Evolutionary conservation across 768 basidiomycete genomes (phyloP).

Genomic region (Terana coerulea): DNA sequence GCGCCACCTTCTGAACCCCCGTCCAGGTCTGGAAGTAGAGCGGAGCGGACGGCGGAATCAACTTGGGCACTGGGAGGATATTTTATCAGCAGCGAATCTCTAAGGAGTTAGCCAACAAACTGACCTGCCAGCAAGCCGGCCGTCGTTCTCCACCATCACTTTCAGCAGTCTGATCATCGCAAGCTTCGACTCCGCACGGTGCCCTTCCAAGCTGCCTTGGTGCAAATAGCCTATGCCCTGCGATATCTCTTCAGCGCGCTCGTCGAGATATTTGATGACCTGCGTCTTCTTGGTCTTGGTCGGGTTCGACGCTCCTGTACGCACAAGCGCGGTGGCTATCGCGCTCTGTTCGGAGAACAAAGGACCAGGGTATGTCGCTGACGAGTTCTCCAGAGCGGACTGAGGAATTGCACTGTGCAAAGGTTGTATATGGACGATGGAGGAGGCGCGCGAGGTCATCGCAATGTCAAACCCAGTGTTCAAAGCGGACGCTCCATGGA

Average conservation of each 20-base stretch:
- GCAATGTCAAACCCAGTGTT: conserved; percentile 78
- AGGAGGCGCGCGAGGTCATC: conserved; percentile 65
- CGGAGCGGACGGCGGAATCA: conserved; percentile 71
- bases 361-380: conserved; percentile 79
- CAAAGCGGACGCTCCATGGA: conserved; percentile 65
- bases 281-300: conserved; percentile 79
- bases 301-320: conserved; percentile 52
- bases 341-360: conserved; percentile 73
- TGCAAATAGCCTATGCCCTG: conserved; percentile 71
- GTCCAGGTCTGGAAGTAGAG: conserved; percentile 57
- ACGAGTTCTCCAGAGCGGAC: conserved; percentile 51
- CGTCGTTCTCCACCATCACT: conserved; percentile 86
- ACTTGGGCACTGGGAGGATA: conserved; percentile 53
- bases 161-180: conserved; percentile 70
- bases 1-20: conserved; percentile 14
- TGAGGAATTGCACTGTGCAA: conserved; percentile 70
- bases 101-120: conserved; percentile 24
- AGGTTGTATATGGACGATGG: conserved; percentile 62
- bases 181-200: conserved; percentile 71
- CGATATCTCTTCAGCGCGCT: conserved; percentile 71
- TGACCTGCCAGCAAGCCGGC: conserved; percentile 82
- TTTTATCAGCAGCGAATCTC: conserved; percentile 2
- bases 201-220: conserved; percentile 45
- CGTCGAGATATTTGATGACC: conserved; percentile 75
- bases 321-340: conserved; percentile 63